Evolutionary conservation across 768 basidiomycete genomes (phyloP).

Genomic region (Suillus subaureus): DNA sequence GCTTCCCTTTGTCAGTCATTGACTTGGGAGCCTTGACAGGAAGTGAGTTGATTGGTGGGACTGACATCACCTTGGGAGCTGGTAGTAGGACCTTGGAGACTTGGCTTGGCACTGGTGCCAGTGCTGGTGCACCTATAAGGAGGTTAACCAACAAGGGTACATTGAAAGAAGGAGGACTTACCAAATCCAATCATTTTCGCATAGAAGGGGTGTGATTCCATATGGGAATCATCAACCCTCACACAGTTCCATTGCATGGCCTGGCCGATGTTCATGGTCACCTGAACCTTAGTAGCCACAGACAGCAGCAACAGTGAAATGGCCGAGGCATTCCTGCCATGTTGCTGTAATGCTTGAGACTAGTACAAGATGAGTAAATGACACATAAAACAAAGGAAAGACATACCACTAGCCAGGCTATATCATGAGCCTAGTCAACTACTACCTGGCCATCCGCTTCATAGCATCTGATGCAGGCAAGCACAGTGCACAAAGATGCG

Average conservation of each 20-base stretch:
- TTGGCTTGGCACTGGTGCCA: too few species aligned
- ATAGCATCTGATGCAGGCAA: accelerated
- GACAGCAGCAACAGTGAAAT: neutral
- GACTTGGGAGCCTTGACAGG: neutral
- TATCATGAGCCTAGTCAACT: neutral
- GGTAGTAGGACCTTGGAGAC: too few species aligned
- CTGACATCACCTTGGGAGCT: too few species aligned
- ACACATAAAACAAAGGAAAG: too few species aligned
- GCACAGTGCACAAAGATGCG: accelerated
- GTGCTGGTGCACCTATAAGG: too few species aligned
- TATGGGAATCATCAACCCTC: neutral
- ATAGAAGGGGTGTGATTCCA: neutral
- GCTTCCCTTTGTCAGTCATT: neutral
- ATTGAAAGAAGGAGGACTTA: neutral
- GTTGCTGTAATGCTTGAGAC: too few species aligned
- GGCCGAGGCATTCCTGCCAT: neutral
- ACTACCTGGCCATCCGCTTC: neutral
- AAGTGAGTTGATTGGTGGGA: neutral
- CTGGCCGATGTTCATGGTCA: neutral
- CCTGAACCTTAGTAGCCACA: neutral
- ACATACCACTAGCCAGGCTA: neutral
- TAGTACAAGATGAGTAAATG: too few species aligned
- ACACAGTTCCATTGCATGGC: neutral
- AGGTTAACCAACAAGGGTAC: neutral
- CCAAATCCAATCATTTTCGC: too few species aligned